phyloP scores from a whole-genome alignment of 805 yeast genomes.

The Saccharomyces paradoxus region DNA sequence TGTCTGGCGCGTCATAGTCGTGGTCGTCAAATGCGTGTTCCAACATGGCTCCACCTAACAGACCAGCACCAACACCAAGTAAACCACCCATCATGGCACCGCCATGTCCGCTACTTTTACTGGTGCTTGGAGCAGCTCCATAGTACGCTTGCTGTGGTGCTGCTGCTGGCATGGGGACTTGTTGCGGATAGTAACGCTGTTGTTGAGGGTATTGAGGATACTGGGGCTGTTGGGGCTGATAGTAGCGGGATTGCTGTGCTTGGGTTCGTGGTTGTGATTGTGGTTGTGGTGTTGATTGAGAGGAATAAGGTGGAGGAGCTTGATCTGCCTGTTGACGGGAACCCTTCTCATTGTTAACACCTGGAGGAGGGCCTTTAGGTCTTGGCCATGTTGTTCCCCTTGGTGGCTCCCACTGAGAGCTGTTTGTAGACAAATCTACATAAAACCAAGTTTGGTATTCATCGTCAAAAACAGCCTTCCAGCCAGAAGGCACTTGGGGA shows the following conservation, averaged over 20 bases:
- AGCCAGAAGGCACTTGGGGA: slow-evolving; percentile 56
- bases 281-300: slow-evolving; percentile 11
- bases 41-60: slow-evolving; percentile 52
- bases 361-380: slow-evolving; percentile 37
- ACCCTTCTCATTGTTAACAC: slow-evolving; percentile 7
- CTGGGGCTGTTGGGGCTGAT: slow-evolving; percentile 17
- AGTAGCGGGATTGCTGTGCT: slow-evolving; percentile 10
- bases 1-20: slow-evolving; percentile 7
- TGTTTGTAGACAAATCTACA: slow-evolving; percentile 61
- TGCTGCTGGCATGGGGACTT: slow-evolving; percentile 20
- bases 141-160: slow-evolving; percentile 20
- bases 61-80: slow-evolving; percentile 50
- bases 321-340: slow-evolving; percentile 2
- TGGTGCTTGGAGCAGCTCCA: slow-evolving; percentile 8
- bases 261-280: slow-evolving; percentile 11
- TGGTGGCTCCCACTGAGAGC: slow-evolving; percentile 91
- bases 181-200: slow-evolving; percentile 13
- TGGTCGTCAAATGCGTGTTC: slow-evolving; percentile 35
- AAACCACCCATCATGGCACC: slow-evolving; percentile 35
- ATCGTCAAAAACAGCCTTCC: slow-evolving; percentile 69
- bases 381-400: slow-evolving; percentile 40
- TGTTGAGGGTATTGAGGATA: slow-evolving; percentile 17
- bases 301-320: slow-evolving; percentile 13
- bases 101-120: slow-evolving; percentile 29
- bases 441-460: slow-evolving; percentile 69